Evolutionary conservation across 1,284 basidiomycete species (phyloP), one percentile per base, ranked within the genome.

Genomic region (Puccinia hordei): DNA sequence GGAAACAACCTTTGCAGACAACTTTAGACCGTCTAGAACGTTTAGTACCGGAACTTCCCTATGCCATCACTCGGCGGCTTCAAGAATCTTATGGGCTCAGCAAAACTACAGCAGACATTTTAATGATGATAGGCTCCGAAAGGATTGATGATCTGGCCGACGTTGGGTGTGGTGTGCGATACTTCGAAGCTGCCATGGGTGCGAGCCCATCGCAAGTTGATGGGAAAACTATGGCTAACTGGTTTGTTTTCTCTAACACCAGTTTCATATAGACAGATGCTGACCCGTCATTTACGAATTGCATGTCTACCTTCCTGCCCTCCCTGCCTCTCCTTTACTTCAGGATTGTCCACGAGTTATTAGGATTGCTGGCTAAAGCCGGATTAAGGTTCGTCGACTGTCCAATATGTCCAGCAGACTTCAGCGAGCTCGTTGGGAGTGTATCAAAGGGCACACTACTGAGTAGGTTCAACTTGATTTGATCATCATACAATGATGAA

Each of bases 331-430:
- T 61, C 27, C 3, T 15, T 24, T 2, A 27, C 49, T 55, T 46
- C 59, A 95, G 94, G 93, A 90, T 95, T 86, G 91, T 90, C 9
- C 93, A 97, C 83, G 93, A 95, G 82, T 87, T 95, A 0, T 87
- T 95, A 9, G 93, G 93, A 0, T 90, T 92, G 82, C 87, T 96
- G 8, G 86, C 91, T 0, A 88, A 89, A 55, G 87, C 89, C 19
- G 88, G 24, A 57, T 33, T 81, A 41, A 24, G 57, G 59, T 73
- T 81, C 75, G 33, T 53, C 27, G 79, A 81, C 5, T 63, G 46
- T 46, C 78, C 78, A 12, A 33, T 80, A 46, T 27, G 13, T 33
- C 78, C 78, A 12, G 19, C 15, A 24, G 69, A 72, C 24, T 65
- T 80, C 24, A 44, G 55, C 22, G 15, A 49, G 22, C 46, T 80